Conservation (phyloP, 768 basidiomycete species). For the Chalciporus sphaerocephalus region DNA sequence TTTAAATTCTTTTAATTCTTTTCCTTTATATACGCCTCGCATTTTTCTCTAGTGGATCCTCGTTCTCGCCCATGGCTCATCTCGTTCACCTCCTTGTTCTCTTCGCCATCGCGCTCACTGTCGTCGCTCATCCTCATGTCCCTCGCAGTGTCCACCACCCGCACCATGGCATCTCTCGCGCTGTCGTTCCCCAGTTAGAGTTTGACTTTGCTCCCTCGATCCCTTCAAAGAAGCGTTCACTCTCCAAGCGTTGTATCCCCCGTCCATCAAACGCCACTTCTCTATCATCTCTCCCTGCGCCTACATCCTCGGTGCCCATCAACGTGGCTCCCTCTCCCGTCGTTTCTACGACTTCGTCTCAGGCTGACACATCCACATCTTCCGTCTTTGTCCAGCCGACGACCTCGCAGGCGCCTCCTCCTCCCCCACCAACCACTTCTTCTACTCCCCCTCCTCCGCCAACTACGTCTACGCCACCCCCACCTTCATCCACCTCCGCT, state of each 20-base stretch:
- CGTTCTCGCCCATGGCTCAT: slow-evolving; percentile 25
- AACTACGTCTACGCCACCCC: not conserved
- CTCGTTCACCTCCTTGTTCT: slow-evolving; percentile 42
- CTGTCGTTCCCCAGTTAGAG: not conserved
- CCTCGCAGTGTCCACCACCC: slow-evolving; percentile 25
- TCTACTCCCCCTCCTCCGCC: slow-evolving; percentile 3
- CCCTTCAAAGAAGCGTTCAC: slow-evolving; percentile 18
- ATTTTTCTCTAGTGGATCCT: slow-evolving; percentile 14
- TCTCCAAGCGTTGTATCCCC: slow-evolving; percentile 26
- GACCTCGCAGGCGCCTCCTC: not conserved
- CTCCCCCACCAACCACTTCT: not conserved
- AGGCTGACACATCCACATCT: not conserved
- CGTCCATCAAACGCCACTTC: slow-evolving; percentile 15
- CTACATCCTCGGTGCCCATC: slow-evolving; percentile 8
- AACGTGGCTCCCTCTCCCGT: slow-evolving; percentile 20
- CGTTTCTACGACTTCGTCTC: not conserved
- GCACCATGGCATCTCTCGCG: slow-evolving; percentile 15
- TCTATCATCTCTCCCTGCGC: not conserved
- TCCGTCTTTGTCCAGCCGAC: not conserved
- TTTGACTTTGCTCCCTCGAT: not conserved
- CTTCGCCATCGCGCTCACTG: slow-evolving; percentile 33
- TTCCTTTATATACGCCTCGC: slow-evolving; percentile 12
- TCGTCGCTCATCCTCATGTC: slow-evolving; percentile 37
- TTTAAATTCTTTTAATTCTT: too few relatives aligned
- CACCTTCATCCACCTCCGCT: slow-evolving; percentile 2